These are phyloP conservation scores for Globisporangium perplexum DNA, from an alignment of 352 stramenopile genomes.

Conservation along the genomic window DNA sequence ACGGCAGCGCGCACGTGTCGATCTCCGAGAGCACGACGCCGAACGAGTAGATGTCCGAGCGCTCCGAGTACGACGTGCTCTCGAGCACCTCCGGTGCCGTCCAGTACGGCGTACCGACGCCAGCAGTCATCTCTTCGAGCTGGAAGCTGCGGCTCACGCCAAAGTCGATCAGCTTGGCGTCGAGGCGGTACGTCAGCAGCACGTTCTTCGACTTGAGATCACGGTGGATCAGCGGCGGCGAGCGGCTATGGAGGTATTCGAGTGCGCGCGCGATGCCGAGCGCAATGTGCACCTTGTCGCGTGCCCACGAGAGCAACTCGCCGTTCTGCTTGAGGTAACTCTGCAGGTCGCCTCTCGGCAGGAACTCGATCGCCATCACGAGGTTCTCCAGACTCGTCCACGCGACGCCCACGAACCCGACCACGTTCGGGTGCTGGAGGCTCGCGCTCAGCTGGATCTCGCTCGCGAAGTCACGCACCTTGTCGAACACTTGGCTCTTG, in stretches of 20 bases:
- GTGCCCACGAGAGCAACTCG: slow-evolving; percentile 9
- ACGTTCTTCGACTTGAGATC: slow-evolving; percentile 39
- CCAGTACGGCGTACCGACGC: slow-evolving; percentile 21
- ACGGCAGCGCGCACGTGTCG: slow-evolving; percentile 18
- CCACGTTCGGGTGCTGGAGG: slow-evolving; percentile 43
- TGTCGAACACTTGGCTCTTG: slow-evolving; percentile 26
- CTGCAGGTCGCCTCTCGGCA: slow-evolving; percentile 16
- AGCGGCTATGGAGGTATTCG: slow-evolving; percentile 26
- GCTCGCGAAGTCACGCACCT: slow-evolving; percentile 31
- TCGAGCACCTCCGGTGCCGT: slow-evolving; percentile 28
- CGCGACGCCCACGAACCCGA: slow-evolving; percentile 43
- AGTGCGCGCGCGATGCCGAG: slow-evolving; percentile 26
- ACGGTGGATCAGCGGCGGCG: slow-evolving; percentile 25
- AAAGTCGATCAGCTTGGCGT: slow-evolving; percentile 38
- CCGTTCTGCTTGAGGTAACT: slow-evolving; percentile 12
- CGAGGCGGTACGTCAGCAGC: slow-evolving; percentile 19
- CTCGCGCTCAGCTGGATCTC: slow-evolving; percentile 32
- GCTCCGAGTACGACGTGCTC: slow-evolving; percentile 16
- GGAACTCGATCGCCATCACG: slow-evolving; percentile 23
- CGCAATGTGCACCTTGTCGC: slow-evolving; percentile 20
- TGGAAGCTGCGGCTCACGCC: slow-evolving; percentile 12
- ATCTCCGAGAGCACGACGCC: slow-evolving; percentile 35
- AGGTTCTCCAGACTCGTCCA: slow-evolving; percentile 24
- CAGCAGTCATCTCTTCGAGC: slow-evolving; percentile 6
- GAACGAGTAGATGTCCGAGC: slow-evolving; percentile 33